These are phyloP conservation scores for Globisporangium cederbergense DNA, from an alignment of 352 stramenopile genomes.

Conservation along the genomic window DNA sequence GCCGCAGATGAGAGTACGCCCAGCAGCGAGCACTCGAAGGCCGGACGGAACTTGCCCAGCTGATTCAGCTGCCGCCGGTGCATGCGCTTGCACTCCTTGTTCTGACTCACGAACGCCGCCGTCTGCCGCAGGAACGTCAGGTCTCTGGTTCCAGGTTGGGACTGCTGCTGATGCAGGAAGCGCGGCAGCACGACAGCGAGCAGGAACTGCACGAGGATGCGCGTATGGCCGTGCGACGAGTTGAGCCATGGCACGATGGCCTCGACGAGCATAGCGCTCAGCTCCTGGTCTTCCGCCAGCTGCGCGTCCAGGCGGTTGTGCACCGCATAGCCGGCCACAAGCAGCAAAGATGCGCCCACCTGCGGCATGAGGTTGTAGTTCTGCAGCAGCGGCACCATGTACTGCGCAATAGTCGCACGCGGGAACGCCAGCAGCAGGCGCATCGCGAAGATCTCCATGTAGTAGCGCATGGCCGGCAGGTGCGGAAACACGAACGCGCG, in stretches of 20 bases:
- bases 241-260: constrained; percentile 77
- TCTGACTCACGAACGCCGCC: constrained; percentile 63
- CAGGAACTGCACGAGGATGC: constrained; percentile 76
- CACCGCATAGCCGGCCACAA: constrained; percentile 43
- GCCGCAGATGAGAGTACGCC: constrained; percentile 55
- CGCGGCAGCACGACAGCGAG: constrained; percentile 60
- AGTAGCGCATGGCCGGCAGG: constrained; percentile 66
- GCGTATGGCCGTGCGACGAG: constrained; percentile 73
- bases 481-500: constrained; percentile 59
- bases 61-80: constrained; percentile 67
- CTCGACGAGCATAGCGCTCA: constrained; percentile 32
- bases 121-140: constrained; percentile 51
- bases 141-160: constrained; percentile 8
- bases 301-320: constrained; percentile 33
- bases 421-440: constrained; percentile 56
- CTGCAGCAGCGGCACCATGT: constrained; percentile 57
- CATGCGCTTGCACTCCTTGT: constrained; percentile 85
- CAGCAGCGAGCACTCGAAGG: constrained; percentile 71
- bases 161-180: constrained; percentile 39
- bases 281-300: constrained; percentile 9
- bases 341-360: constrained; percentile 56
- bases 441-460: constrained; percentile 84
- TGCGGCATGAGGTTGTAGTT: constrained; percentile 76
- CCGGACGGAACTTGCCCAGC: constrained; percentile 53
- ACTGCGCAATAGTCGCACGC: constrained; percentile 25